phyloP scores from a whole-genome alignment of 176 grass and related monocot species.

The Miscanthus lutarioriparius region DNA sequence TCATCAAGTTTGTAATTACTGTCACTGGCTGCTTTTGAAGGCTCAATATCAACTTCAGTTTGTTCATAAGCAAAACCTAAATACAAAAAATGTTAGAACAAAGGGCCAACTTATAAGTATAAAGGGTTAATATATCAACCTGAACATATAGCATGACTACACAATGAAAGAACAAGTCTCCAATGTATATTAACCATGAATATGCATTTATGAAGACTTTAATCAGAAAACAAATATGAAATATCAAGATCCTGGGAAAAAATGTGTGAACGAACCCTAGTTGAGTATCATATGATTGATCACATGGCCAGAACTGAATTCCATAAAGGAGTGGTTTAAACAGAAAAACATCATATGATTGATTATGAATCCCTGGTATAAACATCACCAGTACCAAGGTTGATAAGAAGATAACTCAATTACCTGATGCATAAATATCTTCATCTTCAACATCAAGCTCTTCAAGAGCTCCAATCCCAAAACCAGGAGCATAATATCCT shows the following conservation, averaged over 20 bases:
- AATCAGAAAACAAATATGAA: conserved; percentile 20
- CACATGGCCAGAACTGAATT: background rate
- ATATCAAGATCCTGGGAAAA: conserved; percentile 4
- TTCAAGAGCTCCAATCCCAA: conserved; percentile 97
- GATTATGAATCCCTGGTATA: background rate
- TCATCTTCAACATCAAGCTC: conserved; percentile 98
- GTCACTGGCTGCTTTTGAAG: conserved; percentile 50
- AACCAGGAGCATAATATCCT: conserved; percentile 86
- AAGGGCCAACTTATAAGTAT: conserved; percentile 9
- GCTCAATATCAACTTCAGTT: conserved; percentile 90
- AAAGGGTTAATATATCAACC: background rate
- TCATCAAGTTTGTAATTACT: conserved; percentile 63
- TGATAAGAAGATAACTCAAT: conserved; percentile 38
- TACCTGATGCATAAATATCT: conserved; percentile 98
- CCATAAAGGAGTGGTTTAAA: background rate
- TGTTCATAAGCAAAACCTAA: conserved; percentile 85
- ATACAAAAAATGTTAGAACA: conserved; percentile 27
- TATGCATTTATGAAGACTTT: background rate
- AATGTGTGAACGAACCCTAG: background rate
- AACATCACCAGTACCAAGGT: background rate
- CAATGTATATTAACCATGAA: conserved; percentile 19
- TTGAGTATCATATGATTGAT: background rate
- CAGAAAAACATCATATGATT: conserved; percentile 10
- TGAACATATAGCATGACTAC: background rate
- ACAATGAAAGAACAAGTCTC: conserved; percentile 24